These are phyloP conservation scores for Austroboletus festivus DNA, from an alignment of 768 basidiomycete genomes.

Conservation along the genomic window DNA sequence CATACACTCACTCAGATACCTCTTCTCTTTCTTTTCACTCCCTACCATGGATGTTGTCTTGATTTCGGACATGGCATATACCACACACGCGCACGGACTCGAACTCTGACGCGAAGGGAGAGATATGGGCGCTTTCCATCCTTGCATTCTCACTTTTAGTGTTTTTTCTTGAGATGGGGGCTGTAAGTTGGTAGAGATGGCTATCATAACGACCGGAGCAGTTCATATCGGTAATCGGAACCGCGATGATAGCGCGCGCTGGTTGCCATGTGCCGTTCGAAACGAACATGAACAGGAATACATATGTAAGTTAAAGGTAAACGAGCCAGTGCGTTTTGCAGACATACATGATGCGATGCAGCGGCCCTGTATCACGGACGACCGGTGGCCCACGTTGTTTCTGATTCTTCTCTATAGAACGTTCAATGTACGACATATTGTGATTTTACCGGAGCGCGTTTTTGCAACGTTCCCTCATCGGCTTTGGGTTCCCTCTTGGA, in stretches of 20 bases:
- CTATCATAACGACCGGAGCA: not conserved
- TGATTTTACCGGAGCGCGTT: too few species aligned
- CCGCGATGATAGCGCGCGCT: not conserved
- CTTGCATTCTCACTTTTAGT: not conserved
- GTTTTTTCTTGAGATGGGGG: too few species aligned
- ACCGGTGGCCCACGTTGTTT: too few species aligned
- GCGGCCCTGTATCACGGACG: too few species aligned
- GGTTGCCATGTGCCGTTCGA: not conserved
- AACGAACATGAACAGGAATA: too few species aligned
- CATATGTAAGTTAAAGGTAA: not conserved
- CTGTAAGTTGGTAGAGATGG: not conserved
- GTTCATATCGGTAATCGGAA: not conserved
- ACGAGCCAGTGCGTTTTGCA: not conserved
- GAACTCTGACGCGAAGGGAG: not conserved
- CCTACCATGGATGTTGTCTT: constrained; percentile 20
- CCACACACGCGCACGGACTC: not conserved
- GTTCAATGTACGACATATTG: too few species aligned
- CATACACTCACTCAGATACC: constrained; percentile 25
- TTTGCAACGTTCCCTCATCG: not conserved
- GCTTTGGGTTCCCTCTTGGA: not conserved
- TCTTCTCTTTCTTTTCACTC: constrained; percentile 4
- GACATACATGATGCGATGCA: not conserved
- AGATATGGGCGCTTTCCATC: not conserved
- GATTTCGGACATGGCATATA: constrained; percentile 22
- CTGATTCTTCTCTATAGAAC: not conserved